Conservation (phyloP, 2,329 filamentous ascomycete species). For the Stachybotrys echinatus region DNA sequence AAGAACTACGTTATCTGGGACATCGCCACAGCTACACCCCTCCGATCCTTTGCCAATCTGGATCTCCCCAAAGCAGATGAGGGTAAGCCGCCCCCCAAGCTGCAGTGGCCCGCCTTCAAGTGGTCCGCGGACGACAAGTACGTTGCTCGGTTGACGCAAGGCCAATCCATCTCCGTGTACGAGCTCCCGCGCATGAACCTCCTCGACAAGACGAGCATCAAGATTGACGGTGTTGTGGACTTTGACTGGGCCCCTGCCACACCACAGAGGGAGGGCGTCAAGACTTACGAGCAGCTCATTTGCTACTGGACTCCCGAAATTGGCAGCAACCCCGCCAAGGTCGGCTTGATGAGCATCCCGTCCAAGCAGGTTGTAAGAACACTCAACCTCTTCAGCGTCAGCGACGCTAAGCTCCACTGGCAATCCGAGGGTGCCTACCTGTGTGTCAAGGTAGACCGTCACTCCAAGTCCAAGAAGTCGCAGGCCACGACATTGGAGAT, state of each 20-base stretch:
- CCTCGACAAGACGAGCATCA: constrained; percentile 85
- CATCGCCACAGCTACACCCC: constrained; percentile 78
- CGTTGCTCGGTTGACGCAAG: constrained; percentile 84
- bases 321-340: constrained; percentile 95
- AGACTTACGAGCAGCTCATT: constrained; percentile 90
- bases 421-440: constrained; percentile 91
- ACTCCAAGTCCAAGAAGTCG: constrained; percentile 99
- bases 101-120: constrained; percentile 98
- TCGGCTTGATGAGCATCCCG: constrained; percentile 92
- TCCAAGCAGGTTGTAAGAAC: constrained; percentile 92
- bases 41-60: constrained; percentile 89
- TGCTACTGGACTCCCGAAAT: constrained; percentile 99
- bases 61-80: constrained; percentile 61
- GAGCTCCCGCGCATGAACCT: constrained; percentile 86
- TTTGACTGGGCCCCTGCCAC: constrained; percentile 95
- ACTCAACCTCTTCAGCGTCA: constrained; percentile 95
- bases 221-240: constrained; percentile 94
- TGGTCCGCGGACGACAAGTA: constrained; percentile 98
- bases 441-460: constrained; percentile 96
- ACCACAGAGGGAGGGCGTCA: constrained; percentile 76
- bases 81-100: constrained; percentile 71
- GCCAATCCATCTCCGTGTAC: constrained; percentile 85
- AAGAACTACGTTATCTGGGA: constrained; percentile 99
- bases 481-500: constrained; percentile 96
- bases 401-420: constrained; percentile 97